phyloP scores from a whole-genome alignment of 768 basidiomycete genomes.

The Calocera cornea region DNA sequence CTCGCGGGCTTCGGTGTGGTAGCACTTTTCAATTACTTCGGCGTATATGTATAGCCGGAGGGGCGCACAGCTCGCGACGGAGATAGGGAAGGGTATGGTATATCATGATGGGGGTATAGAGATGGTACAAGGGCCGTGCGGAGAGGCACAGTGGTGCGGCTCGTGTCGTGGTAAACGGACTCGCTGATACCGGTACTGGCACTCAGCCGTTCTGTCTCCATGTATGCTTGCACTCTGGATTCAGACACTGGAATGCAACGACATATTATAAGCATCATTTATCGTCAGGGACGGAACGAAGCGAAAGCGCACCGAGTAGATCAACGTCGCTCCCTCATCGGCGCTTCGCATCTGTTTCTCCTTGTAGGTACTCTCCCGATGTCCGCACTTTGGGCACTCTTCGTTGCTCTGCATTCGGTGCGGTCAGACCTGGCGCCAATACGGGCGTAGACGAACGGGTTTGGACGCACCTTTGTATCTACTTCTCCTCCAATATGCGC shows the following conservation, averaged over 20 bases:
- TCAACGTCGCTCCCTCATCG: constrained; percentile 87
- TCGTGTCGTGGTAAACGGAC: neutral
- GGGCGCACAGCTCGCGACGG: neutral
- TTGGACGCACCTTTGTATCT: constrained; percentile 42
- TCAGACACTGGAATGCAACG: neutral
- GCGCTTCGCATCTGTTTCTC: constrained; percentile 85
- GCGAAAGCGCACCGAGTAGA: constrained; percentile 66
- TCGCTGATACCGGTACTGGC: neutral
- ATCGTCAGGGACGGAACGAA: neutral
- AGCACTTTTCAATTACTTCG: constrained; percentile 72
- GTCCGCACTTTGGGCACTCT: constrained; percentile 76
- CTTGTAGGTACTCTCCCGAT: constrained; percentile 74
- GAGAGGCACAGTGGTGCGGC: no score
- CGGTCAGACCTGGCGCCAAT: constrained; percentile 30
- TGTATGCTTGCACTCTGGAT: constrained; percentile 4
- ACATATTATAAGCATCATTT: neutral
- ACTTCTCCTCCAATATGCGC: constrained; percentile 53
- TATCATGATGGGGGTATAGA: neutral
- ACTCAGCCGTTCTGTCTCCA: constrained; percentile 4
- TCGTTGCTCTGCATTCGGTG: constrained; percentile 56
- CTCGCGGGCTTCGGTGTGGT: constrained; percentile 83
- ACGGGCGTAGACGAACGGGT: neutral
- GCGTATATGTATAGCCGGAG: constrained; percentile 56
- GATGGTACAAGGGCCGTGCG: neutral
- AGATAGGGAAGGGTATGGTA: constrained; percentile 1